These are phyloP conservation scores for Hypericum perforatum DNA, from an alignment of 345 rosid species.

Conservation along the genomic window DNA sequence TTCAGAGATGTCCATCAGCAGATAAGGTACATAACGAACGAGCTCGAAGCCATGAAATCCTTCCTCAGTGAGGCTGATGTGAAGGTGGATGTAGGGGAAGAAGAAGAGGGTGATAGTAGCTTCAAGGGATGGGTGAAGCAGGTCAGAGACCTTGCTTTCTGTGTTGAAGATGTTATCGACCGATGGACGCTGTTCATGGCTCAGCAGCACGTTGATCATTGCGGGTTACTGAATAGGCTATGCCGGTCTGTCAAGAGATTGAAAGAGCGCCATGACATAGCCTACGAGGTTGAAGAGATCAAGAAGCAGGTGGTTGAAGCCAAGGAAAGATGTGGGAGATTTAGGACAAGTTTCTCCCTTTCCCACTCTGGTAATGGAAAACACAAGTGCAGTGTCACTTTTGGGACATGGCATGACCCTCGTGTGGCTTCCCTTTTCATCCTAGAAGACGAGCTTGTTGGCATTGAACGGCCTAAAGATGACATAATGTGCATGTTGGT, in stretches of 20 bases:
- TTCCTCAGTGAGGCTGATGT: neutral
- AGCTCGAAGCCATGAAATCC: neutral
- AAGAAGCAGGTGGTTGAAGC: neutral
- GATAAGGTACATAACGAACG: neutral
- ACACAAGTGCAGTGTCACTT: too few relatives aligned
- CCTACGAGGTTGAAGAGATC: neutral
- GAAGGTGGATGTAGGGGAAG: neutral
- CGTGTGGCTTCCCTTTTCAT: slow-evolving; percentile 6
- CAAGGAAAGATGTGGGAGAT: neutral
- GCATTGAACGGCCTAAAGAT: neutral
- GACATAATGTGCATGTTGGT: neutral
- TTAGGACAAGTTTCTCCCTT: neutral
- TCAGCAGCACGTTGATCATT: too few relatives aligned
- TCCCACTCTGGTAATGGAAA: too few relatives aligned
- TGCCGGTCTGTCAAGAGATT: neutral
- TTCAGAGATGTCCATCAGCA: neutral
- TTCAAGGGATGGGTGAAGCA: neutral
- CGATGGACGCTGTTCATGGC: too few relatives aligned
- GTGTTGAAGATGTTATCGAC: neutral
- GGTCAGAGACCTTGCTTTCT: neutral
- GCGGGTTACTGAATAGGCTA: too few relatives aligned
- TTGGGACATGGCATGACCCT: slow-evolving; percentile 1
- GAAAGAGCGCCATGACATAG: neutral
- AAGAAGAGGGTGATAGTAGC: neutral
- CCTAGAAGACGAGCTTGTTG: slow-evolving; percentile 1